Base-by-base conservation (phyloP, 2,329 filamentous ascomycete genomes). In the Penicillium decumbens region DNA sequence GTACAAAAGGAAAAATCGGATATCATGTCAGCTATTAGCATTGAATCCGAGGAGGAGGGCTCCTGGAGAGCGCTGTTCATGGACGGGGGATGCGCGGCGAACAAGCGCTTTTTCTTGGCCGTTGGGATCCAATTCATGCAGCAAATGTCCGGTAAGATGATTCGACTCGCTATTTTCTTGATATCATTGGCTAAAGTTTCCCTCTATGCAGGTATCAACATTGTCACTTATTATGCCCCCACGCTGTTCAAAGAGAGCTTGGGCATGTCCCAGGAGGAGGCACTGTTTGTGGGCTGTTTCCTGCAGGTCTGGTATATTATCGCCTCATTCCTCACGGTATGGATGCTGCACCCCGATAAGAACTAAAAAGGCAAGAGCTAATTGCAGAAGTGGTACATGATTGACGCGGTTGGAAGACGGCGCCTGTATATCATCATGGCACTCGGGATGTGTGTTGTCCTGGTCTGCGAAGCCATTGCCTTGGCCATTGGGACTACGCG, bases 271-370 rank as follows among this genome's bases (percentile, higher is more conserved):
- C 51, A 54, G 41, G 48, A 62, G 44, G 45, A 45, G 12, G 53
- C 61, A 6, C 50, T 65, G 20, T 55, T 65, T 32, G 48, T 67
- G 42, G 57, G 60, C 23, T 56, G 58, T 38, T 65, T 62, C 30
- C 53, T 63, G 6, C 62, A 65, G 48, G 52, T 64, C 15, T 65
- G 60, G 57, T 65, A 65, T 40, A 49, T 64, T 13, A 32, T 64
- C 7, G 64, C 63, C 13, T 64, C 63, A 5, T 60, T 64, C 15
- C 48, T 63, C 10, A 65, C 65, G n/a, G 58, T 60, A 50, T 49
- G 64, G 39, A 43, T 57, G 23, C 29, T 50, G 12, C 53, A 58
- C 28, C 55, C 20, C 41, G 50, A 28, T 43, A 51, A 57, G 45
- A 48, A 4, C 24, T 50, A 10, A 6, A 50, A n/a, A n/a, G 3